Conservation (phyloP, 1,284 basidiomycete genomes). For the Apiotrichum porosum region DNA sequence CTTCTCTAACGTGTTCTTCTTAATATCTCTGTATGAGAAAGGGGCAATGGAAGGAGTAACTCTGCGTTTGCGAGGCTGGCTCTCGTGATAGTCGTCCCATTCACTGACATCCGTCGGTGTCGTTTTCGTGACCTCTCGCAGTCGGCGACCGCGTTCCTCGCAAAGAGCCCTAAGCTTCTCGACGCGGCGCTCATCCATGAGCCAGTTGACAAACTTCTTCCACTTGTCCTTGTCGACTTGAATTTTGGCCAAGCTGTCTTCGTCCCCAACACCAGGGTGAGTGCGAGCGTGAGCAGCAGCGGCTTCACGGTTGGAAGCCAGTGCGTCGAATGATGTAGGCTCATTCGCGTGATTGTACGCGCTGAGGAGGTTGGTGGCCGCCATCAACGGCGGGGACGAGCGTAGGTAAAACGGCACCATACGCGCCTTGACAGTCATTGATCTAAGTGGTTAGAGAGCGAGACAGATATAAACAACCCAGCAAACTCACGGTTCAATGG, state of each 20-base stretch:
- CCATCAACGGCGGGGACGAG: conserved; percentile 34
- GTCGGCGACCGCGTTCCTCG: conserved; percentile 35
- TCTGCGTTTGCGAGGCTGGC: conserved; percentile 10
- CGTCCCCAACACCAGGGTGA: conserved; percentile 33
- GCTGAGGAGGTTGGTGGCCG: conserved; percentile 27
- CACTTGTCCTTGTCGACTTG: conserved; percentile 38
- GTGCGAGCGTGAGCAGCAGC: conserved; percentile 33
- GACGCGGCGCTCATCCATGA: conserved; percentile 41
- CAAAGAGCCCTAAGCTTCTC: conserved; percentile 37
- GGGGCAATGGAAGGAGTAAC: conserved; percentile 7
- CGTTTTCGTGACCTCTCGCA: conserved; percentile 23
- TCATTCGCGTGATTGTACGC: conserved; percentile 41
- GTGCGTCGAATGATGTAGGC: conserved; percentile 33
- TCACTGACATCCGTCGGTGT: conserved; percentile 1
- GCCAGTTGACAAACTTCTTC: conserved; percentile 44
- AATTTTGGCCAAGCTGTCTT: conserved; percentile 4
- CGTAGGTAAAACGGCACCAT: conserved; percentile 35
- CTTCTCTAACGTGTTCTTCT: conserved; percentile 10
- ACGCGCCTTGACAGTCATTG: conserved; percentile 40
- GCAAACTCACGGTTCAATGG: conserved; percentile 34
- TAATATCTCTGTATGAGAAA: background rate
- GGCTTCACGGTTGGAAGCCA: conserved; percentile 30
- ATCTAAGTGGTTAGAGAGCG: too few relatives aligned
- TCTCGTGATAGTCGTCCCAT: background rate
- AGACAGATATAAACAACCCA: background rate